Base-by-base conservation (phyloP, 225 moss, liverwort and hornwort species). In the Sphagnum tenellum region DNA sequence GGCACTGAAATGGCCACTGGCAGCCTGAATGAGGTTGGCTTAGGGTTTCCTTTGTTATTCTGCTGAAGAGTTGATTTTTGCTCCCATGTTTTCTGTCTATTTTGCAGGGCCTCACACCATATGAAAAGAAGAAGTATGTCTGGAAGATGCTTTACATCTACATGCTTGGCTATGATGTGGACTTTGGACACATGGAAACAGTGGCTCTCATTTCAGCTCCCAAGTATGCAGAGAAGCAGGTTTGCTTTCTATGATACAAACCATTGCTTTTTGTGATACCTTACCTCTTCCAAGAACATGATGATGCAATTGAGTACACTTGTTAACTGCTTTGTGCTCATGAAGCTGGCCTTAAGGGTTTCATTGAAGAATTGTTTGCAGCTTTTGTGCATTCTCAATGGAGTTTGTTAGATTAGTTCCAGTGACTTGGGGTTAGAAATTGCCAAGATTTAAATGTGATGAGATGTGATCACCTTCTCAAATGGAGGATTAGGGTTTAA, bases 61-160 rank as follows among this genome's bases (percentile, higher is more conserved):
- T 29, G 29, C 29, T 29, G 29, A 29, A 29, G 29, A 29, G 29
- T 29, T 29, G 29, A 29, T 29, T 29, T 29, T 29, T 29, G 29
- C 29, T 29, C 29, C 1, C 29, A 29, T 29, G 29, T 29, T 29
- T 29, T 29, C 29, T 29, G 29, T 29, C 29, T 29, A 29, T 29
- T 29, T 29, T 0, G 67, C 89, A 95, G 95, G 92, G 92, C 63
- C 81, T 95, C 76, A 86, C 95, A 67, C 88, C 89, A 44, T 95
- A 95, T 65, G 92, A 95, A 73, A 95, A 95, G 79, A 92, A 92
- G 71, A 95, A 95, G 77, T 95, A 95, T 80, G 95, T 95, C 49
- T 95, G 95, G 95, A 95, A 95, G 82, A 92, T 95, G 95, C 83
- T 95, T 44, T 95, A 95, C 75, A 95, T 95, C 57, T 89, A 95